Evolutionary conservation across 192 early-diverging fungal genomes (phyloP).

Genomic region (Coemansia biformis): DNA sequence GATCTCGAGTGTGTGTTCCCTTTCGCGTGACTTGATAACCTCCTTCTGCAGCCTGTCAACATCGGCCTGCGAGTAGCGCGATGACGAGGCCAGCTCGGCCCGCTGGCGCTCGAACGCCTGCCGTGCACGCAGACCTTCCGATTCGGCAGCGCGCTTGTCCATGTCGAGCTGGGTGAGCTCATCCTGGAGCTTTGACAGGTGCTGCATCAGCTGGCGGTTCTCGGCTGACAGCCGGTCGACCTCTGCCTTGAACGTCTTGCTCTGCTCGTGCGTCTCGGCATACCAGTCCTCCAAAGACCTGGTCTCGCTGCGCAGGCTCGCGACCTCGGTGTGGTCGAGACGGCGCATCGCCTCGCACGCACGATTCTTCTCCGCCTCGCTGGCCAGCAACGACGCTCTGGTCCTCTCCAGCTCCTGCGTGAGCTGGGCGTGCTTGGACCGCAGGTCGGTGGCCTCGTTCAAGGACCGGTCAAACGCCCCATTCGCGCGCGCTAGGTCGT

Average conservation of each 20-base stretch:
- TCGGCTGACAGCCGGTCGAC: conserved; percentile 46
- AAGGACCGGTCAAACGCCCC: conserved; percentile 17
- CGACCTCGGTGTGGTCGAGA: conserved; percentile 33
- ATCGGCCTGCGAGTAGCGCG: conserved; percentile 29
- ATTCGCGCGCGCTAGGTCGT: conserved; percentile 17
- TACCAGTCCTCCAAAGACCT: conserved; percentile 45
- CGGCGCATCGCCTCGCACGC: conserved; percentile 39
- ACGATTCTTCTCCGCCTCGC: conserved; percentile 24
- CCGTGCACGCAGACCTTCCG: conserved; percentile 18
- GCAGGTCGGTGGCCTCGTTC: conserved; percentile 18
- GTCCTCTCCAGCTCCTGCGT: conserved; percentile 42
- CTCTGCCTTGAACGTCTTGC: conserved; percentile 28
- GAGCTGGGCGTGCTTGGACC: conserved; percentile 26
- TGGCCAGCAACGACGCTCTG: conserved; percentile 29
- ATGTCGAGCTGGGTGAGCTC: conserved; percentile 27
- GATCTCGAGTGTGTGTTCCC: conserved; percentile 36
- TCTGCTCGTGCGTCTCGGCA: conserved; percentile 38
- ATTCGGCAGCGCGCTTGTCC: conserved; percentile 26
- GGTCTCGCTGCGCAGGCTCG: conserved; percentile 34
- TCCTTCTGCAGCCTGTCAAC: conserved; percentile 41
- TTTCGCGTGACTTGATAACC: conserved; percentile 42
- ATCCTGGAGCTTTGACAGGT: conserved; percentile 18
- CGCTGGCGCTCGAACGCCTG: conserved; percentile 26
- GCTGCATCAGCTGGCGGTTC: conserved; percentile 44
- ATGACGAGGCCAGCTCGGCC: conserved; percentile 10